Conservation (phyloP, 306 rosid species). For the Vachellia pachyceras region DNA sequence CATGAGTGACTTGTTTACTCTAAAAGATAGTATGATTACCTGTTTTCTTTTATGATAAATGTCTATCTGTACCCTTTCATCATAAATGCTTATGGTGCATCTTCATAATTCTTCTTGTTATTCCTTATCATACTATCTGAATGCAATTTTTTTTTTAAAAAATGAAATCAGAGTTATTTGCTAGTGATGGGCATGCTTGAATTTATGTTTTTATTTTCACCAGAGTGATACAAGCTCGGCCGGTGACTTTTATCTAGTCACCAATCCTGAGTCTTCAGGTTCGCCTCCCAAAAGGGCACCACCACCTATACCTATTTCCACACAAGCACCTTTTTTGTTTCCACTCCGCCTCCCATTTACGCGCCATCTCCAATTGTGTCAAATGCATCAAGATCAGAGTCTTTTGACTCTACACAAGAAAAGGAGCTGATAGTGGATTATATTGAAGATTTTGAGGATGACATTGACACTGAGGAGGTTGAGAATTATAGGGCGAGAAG, state of each 20-base stretch:
- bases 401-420: conserved; percentile 74
- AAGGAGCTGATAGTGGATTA: conserved; percentile 88
- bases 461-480: conserved; percentile 51
- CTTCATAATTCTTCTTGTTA: too few relatives aligned
- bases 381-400: conserved; percentile 74
- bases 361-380: conserved; percentile 60
- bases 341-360: conserved; percentile 55
- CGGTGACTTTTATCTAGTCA: conserved; percentile 88
- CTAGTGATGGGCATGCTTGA: conserved; percentile 40
- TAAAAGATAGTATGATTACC: too few relatives aligned
- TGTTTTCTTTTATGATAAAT: too few relatives aligned
- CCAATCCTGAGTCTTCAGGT: conserved; percentile 78
- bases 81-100: too few relatives aligned
- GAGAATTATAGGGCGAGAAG: conserved; percentile 64
- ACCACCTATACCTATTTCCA: conserved; percentile 66
- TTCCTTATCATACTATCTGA: too few relatives aligned
- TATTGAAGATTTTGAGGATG: conserved; percentile 93
- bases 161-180: too few relatives aligned
- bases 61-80: too few relatives aligned
- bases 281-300: conserved; percentile 95
- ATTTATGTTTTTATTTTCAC: conserved; percentile 50
- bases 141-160: too few relatives aligned
- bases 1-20: too few relatives aligned
- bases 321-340: conserved; percentile 50
- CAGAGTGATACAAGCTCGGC: conserved; percentile 83